These are phyloP conservation scores for Pyronema omphalodes DNA, from an alignment of 495 filamentous ascomycete genomes.

Conservation along the genomic window DNA sequence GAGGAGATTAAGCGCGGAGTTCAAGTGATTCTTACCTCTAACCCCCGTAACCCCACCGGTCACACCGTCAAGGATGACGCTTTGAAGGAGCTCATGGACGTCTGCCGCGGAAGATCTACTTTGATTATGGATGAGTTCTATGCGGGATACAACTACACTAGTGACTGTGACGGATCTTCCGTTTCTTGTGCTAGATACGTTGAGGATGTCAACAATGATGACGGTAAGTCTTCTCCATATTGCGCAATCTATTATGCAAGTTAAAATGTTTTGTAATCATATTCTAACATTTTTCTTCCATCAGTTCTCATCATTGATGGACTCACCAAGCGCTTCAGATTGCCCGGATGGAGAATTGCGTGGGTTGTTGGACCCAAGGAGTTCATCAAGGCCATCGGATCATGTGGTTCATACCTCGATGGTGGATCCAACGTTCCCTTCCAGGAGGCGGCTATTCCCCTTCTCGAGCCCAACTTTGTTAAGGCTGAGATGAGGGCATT, in stretches of 20 bases:
- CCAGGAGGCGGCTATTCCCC: slow-evolving; percentile 79
- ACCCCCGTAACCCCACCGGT: slow-evolving; percentile 91
- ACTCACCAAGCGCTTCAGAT: slow-evolving; percentile 87
- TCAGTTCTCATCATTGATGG: slow-evolving; percentile 85
- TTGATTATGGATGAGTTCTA: slow-evolving; percentile 96
- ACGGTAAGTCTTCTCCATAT: slow-evolving; percentile 25
- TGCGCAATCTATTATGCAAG: neutral
- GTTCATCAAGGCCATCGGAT: slow-evolving; percentile 85
- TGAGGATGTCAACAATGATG: slow-evolving; percentile 26
- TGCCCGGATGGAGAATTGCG: slow-evolving; percentile 90
- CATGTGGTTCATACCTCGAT: slow-evolving; percentile 87
- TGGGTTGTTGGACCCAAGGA: slow-evolving; percentile 90
- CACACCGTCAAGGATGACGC: slow-evolving; percentile 63
- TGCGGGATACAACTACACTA: slow-evolving; percentile 85
- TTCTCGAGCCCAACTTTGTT: slow-evolving; percentile 72
- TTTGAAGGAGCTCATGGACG: slow-evolving; percentile 72
- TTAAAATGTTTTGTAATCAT: neutral
- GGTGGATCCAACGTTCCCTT: slow-evolving; percentile 89
- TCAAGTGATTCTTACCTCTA: slow-evolving; percentile 83
- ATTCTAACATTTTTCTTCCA: slow-evolving; percentile 25
- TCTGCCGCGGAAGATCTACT: slow-evolving; percentile 76
- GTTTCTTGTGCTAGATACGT: slow-evolving; percentile 78
- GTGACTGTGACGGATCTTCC: slow-evolving; percentile 69
- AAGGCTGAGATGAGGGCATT: slow-evolving; percentile 75
- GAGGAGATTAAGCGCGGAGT: slow-evolving; percentile 77